Conservation (phyloP, 208 protist species). For the Leishmania gerbilli region DNA sequence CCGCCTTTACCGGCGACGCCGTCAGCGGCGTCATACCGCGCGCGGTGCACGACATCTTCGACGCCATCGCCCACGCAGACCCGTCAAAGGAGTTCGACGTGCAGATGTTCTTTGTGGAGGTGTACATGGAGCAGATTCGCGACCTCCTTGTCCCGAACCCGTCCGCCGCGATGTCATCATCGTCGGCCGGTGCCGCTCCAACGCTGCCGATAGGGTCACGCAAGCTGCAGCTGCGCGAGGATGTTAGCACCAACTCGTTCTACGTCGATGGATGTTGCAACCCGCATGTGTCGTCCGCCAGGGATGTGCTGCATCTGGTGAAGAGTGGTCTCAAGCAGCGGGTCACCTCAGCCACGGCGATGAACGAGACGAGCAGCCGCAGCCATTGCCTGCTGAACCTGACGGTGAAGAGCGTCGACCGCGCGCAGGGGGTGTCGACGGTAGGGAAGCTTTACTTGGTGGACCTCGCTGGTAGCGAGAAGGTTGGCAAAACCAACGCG, state of each 20-base stretch:
- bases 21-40: conserved; percentile 92
- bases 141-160: conserved; percentile 88
- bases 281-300: conserved; percentile 71
- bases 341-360: conserved; percentile 81
- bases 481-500: conserved; percentile 84
- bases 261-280: conserved; percentile 93
- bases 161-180: background rate
- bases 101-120: conserved; percentile 95
- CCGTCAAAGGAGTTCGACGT: conserved; percentile 92
- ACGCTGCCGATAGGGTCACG: background rate
- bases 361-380: conserved; percentile 88
- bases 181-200: background rate
- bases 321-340: conserved; percentile 65
- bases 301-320: conserved; percentile 91
- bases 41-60: conserved; percentile 92
- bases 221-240: conserved; percentile 72
- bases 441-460: conserved; percentile 90
- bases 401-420: conserved; percentile 72
- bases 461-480: conserved; percentile 91
- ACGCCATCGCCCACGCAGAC: conserved; percentile 65
- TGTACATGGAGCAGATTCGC: conserved; percentile 97
- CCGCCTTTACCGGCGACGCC: conserved; percentile 16
- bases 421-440: conserved; percentile 54
- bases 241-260: conserved; percentile 57
- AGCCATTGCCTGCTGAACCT: conserved; percentile 88